Evolutionary conservation across 1,284 basidiomycete species (phyloP).

Genomic region (Ganoderma multipileum): DNA sequence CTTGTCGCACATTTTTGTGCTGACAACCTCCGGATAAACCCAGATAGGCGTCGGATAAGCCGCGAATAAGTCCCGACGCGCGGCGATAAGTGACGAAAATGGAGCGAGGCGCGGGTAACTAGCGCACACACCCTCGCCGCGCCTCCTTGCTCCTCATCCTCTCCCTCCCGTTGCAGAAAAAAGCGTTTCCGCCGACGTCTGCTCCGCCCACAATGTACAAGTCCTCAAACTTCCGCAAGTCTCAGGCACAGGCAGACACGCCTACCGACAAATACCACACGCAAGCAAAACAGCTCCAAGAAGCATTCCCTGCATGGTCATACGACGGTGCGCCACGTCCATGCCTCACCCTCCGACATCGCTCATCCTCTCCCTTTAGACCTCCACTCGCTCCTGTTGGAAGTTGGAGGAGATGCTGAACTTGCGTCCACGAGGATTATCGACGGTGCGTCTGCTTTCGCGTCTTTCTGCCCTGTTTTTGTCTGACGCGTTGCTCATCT

Average conservation of each 20-base stretch:
- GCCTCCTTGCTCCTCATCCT: slow-evolving; percentile 26
- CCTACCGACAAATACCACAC: slow-evolving; percentile 51
- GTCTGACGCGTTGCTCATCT: slow-evolving; percentile 18
- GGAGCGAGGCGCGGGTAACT: slow-evolving; percentile 14
- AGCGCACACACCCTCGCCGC: slow-evolving; percentile 29
- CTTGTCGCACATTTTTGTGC: not conserved
- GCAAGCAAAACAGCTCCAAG: slow-evolving; percentile 71
- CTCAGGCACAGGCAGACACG: slow-evolving; percentile 36
- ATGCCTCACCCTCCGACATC: slow-evolving; percentile 33
- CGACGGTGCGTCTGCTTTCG: slow-evolving; percentile 64
- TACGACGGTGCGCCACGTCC: slow-evolving; percentile 64
- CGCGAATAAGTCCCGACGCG: slow-evolving; percentile 1
- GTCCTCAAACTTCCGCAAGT: slow-evolving; percentile 43
- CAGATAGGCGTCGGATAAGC: not conserved
- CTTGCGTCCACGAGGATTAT: slow-evolving; percentile 79
- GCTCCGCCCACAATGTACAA: slow-evolving; percentile 43
- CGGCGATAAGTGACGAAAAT: slow-evolving; percentile 8
- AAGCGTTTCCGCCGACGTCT: slow-evolving; percentile 30
- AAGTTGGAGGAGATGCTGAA: slow-evolving; percentile 78
- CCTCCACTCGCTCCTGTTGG: slow-evolving; percentile 75
- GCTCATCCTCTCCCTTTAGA: slow-evolving; percentile 52
- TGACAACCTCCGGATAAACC: slow-evolving; percentile 15
- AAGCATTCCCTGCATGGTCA: slow-evolving; percentile 81
- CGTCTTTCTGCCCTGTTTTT: slow-evolving; percentile 16
- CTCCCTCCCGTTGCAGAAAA: slow-evolving; percentile 31